A percentile compares a stretch with the other conserved stretches of the same genome.
These are phyloP conservation scores for Aaosphaeria arxii DNA, from an alignment of 2,329 filamentous ascomycete species.

Conservation along the genomic window DNA sequence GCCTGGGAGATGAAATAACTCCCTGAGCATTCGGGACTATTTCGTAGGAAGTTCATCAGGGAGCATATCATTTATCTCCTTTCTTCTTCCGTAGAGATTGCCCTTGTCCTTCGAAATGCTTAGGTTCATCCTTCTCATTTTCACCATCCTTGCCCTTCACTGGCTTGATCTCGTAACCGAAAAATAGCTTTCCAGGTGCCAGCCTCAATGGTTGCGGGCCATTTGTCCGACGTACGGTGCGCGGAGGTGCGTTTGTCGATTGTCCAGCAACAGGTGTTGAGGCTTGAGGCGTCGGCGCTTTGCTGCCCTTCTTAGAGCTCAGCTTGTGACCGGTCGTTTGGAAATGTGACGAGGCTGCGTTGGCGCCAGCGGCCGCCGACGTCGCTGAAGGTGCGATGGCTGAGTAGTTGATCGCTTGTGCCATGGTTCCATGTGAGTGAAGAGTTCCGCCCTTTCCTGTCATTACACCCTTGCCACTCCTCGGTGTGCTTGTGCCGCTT, in stretches of 20 bases:
- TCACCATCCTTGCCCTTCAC: conserved; percentile 73
- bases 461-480: conserved; percentile 62
- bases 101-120: conserved; percentile 74
- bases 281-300: conserved; percentile 61
- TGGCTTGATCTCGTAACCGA: conserved; percentile 90
- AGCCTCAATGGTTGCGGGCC: conserved; percentile 84
- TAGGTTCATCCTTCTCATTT: conserved; percentile 58
- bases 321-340: conserved; percentile 75
- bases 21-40: too few relatives aligned
- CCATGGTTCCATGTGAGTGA: conserved; percentile 89
- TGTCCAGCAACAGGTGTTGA: conserved; percentile 62
- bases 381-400: conserved; percentile 78
- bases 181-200: conserved; percentile 88
- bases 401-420: conserved; percentile 94
- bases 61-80: conserved; percentile 34
- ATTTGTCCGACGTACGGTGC: conserved; percentile 56
- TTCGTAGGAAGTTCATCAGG: too few relatives aligned
- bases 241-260: conserved; percentile 40
- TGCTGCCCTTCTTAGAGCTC: conserved; percentile 77
- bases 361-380: conserved; percentile 60
- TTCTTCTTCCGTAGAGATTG: conserved; percentile 82
- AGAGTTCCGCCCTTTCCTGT: conserved; percentile 69
- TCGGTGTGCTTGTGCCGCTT: conserved; percentile 84
- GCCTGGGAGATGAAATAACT: too few relatives aligned
- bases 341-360: conserved; percentile 73